phyloP scores from a whole-genome alignment of 2,329 filamentous ascomycete genomes.

The Diaporthe nobilis region DNA sequence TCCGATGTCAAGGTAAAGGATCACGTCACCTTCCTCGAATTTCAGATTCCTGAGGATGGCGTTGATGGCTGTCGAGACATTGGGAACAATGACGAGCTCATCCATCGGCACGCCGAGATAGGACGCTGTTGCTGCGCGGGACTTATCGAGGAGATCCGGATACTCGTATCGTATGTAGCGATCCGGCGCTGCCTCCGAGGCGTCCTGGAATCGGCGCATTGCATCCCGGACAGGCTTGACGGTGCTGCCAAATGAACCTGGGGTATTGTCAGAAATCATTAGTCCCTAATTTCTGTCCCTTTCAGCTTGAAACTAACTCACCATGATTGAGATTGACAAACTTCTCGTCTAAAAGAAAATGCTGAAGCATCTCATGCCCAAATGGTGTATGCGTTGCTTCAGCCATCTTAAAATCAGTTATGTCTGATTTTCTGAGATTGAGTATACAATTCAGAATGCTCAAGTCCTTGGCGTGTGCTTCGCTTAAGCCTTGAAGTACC shows the following conservation, averaged over 20 bases:
- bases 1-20: constrained; percentile 82
- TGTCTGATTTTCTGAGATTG: neutral
- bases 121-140: constrained; percentile 74
- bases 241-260: constrained; percentile 83
- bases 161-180: constrained; percentile 80
- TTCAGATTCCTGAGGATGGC: constrained; percentile 80
- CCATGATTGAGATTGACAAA: constrained; percentile 2
- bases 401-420: neutral
- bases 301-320: neutral
- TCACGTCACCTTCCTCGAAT: constrained; percentile 79
- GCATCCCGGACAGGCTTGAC: constrained; percentile 74
- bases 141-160: constrained; percentile 72
- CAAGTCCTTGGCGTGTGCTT: no score
- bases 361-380: neutral
- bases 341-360: constrained; percentile 8
- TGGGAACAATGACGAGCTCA: constrained; percentile 82
- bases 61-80: constrained; percentile 85
- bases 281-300: neutral
- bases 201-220: constrained; percentile 75
- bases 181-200: constrained; percentile 78
- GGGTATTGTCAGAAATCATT: neutral
- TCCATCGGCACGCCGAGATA: constrained; percentile 76
- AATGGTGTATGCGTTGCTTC: neutral
- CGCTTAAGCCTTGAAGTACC: neutral
- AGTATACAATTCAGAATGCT: accelerated